Percentiles rank a stretch among this genome's conserved stretches.
phyloP scores from a whole-genome alignment of 805 yeast species.

The Blastobotrys parvus region DNA sequence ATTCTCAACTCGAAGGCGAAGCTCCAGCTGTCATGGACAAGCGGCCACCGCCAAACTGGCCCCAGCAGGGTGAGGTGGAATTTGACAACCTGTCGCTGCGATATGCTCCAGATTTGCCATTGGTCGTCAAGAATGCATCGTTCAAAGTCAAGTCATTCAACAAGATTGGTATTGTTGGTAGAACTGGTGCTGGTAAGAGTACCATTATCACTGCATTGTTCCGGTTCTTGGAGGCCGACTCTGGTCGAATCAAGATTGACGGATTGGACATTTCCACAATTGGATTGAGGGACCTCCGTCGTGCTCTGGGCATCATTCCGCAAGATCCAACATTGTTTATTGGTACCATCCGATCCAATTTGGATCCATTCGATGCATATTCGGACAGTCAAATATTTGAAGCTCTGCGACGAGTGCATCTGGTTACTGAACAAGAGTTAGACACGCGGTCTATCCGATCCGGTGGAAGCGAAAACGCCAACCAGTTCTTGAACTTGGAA shows the following conservation, averaged over 20 bases:
- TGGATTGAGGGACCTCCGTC: constrained; percentile 57
- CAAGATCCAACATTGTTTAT: constrained; percentile 75
- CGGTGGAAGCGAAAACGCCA: constrained; percentile 43
- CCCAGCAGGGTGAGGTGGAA: constrained; percentile 68
- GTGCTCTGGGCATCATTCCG: constrained; percentile 63
- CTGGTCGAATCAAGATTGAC: constrained; percentile 55
- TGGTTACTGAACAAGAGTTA: constrained; percentile 30
- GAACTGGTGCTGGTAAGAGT: constrained; percentile 98
- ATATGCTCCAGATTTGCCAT: constrained; percentile 86
- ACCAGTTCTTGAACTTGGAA: constrained; percentile 54
- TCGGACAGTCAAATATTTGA: constrained; percentile 36
- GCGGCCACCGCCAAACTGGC: constrained; percentile 75
- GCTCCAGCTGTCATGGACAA: constrained; percentile 54
- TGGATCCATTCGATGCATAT: constrained; percentile 60
- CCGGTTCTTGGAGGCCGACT: constrained; percentile 45
- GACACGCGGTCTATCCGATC: constrained; percentile 14
- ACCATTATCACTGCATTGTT: constrained; percentile 93
- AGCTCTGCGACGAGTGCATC: constrained; percentile 46
- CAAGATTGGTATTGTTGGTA: constrained; percentile 92
- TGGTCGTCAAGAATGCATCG: constrained; percentile 79
- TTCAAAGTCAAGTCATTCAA: constrained; percentile 70
- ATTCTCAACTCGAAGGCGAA: constrained; percentile 76
- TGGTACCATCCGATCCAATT: constrained; percentile 60
- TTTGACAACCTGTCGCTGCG: constrained; percentile 72
- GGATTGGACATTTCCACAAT: constrained; percentile 53